Percentiles rank a stretch among this genome's conserved stretches.
These are phyloP conservation scores for Flaveria bidentis DNA, from an alignment of 129 eudicot species.

Conservation along the genomic window DNA sequence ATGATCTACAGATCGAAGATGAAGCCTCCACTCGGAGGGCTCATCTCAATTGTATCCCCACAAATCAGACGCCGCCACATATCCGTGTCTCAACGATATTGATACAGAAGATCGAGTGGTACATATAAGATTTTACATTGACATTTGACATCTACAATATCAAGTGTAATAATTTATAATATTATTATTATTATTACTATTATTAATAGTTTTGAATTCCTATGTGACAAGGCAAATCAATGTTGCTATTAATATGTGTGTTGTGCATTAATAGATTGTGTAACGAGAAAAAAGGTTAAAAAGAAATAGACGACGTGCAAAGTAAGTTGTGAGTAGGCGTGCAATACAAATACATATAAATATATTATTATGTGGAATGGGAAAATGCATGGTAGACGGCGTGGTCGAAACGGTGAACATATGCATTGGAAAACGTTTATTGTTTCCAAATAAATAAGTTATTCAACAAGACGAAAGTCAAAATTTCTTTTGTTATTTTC, in stretches of 20 bases:
- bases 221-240: conserved; percentile 41
- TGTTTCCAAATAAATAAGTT: conserved; percentile 29
- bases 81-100: conserved; percentile 92
- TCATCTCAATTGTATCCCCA: conserved; percentile 85
- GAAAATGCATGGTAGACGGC: conserved; percentile 58
- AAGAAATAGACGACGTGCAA: conserved; percentile 72
- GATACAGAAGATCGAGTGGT: conserved; percentile 35
- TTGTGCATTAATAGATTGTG: conserved; percentile 43
- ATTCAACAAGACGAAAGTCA: conserved; percentile 37
- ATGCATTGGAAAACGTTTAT: conserved; percentile 41
- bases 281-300: conserved; percentile 19
- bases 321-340: conserved; percentile 54
- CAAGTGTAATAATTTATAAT: conserved; percentile 45
- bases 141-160: conserved; percentile 36
- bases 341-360: conserved; percentile 33
- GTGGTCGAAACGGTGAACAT: conserved; percentile 98
- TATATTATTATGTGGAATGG: conserved; percentile 37
- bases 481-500: conserved; percentile 24
- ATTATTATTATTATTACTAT: background rate
- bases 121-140: conserved; percentile 38
- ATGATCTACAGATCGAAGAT: conserved; percentile 90
- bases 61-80: conserved; percentile 74
- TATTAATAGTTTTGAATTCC: conserved; percentile 32
- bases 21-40: conserved; percentile 96
- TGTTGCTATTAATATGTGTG: conserved; percentile 30